Evolutionary conservation across 345 rosid genomes (phyloP).

Genomic region (Luvunga scandens): DNA sequence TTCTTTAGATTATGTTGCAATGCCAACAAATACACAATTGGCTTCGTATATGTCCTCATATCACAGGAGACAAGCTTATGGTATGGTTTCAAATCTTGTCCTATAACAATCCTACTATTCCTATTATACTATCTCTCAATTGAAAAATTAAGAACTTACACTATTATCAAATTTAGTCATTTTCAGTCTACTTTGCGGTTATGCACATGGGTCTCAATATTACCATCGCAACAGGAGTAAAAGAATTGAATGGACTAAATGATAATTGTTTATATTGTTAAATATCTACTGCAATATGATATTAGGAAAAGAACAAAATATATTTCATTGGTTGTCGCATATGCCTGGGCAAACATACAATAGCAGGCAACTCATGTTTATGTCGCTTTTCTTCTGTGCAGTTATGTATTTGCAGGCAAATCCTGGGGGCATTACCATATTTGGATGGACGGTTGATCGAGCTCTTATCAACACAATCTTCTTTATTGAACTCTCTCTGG

Average conservation of each 20-base stretch:
- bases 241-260: neutral
- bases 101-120: neutral
- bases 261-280: neutral
- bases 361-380: neutral
- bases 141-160: neutral
- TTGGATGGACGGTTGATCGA: conserved; percentile 87
- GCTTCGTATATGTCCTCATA: conserved; percentile 69
- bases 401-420: conserved; percentile 81
- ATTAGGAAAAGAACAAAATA: neutral
- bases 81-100: conserved; percentile 36
- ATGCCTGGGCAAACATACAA: neutral
- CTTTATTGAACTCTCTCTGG: conserved; percentile 70
- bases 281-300: neutral
- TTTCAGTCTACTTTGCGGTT: neutral
- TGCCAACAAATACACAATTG: conserved; percentile 56
- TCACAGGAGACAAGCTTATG: conserved; percentile 82
- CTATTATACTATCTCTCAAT: neutral
- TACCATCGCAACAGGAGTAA: neutral
- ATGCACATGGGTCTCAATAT: neutral
- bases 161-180: neutral
- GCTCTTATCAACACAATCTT: conserved; percentile 77
- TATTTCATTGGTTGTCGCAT: neutral
- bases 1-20: conserved; percentile 59
- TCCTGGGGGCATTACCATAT: conserved; percentile 90
- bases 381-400: conserved; percentile 28